Base-by-base conservation (phyloP, 495 filamentous ascomycete genomes). In the Neurospora sp. region DNA sequence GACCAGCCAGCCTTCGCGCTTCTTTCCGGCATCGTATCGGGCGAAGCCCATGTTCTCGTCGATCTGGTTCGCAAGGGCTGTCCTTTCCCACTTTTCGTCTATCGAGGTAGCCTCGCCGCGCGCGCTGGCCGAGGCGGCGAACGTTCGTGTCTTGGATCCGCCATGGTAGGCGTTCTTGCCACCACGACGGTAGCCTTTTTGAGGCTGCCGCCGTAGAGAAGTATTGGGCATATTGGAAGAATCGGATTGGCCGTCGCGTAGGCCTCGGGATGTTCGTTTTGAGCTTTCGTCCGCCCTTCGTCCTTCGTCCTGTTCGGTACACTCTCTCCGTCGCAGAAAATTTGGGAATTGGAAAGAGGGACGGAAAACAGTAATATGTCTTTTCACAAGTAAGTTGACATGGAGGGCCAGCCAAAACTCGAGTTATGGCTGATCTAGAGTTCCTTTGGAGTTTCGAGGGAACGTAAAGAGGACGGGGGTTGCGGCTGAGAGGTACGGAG, bases 1-100 rank as follows among this genome's bases (percentile, higher is more conserved):
- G 72, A 93, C 92, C 20, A 99, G 88, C 96, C 96, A 99, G 70
- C 96, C 96, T 59, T 92, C 88, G 73, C 89, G 92, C 80, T 90
- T 92, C 80, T 91, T 90, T 70, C 96, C 96, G 18, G 92, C 89
- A 69, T 99, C 96, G 78, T 94, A 98, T 46, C 96, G 91, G 23
- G 90, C 88, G 81, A 99, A 99, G 27, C 95, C 96, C 89, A 97
- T 93, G 39, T 87, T 85, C 80, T 99, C 96, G 84, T 98, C 96
- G 79, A 99, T 99, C 75, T 88, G 87, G 82, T 97, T 90, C 38
- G 93, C 94, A 69, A 97, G 89, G 39, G 89, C 89, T 69, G 90
- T 90, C 35, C 93, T 89, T 84, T 98, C 94, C 81, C 92, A 86
- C 80, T 92, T 97, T 76, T 90, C 89, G 87, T 95, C 92, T 77